Percentiles rank a stretch among this genome's conserved stretches.
These are phyloP conservation scores for Cercis canadensis DNA, from an alignment of 306 rosid genomes.

Conservation along the genomic window DNA sequence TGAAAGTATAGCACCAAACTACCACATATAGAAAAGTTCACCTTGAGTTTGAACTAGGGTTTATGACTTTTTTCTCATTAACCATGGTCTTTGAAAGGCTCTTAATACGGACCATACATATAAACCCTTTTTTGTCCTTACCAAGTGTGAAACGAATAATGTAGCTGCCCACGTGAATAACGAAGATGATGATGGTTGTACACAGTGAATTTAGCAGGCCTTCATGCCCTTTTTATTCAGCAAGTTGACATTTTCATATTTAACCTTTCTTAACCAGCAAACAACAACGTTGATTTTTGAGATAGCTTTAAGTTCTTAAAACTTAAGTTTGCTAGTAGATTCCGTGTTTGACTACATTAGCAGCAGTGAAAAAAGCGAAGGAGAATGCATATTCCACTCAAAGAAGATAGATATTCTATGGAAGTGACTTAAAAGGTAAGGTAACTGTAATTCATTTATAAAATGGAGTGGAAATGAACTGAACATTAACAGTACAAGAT, in stretches of 20 bases:
- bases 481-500: constrained; percentile 39
- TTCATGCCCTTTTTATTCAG: neutral
- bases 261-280: no score
- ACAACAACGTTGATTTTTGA: neutral
- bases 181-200: neutral
- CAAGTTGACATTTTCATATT: no score
- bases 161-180: constrained; percentile 31
- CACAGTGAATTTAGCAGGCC: neutral
- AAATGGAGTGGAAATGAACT: constrained; percentile 37
- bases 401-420: no score
- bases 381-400: constrained; percentile 1
- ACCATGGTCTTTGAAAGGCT: constrained; percentile 5
- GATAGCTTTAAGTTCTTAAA: neutral
- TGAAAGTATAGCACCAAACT: neutral
- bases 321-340: constrained; percentile 11
- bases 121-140: neutral
- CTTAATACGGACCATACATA: neutral
- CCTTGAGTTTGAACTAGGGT: neutral
- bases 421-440: constrained; percentile 29
- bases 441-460: constrained; percentile 43
- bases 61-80: neutral
- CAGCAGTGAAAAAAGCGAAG: neutral
- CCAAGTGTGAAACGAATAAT: neutral
- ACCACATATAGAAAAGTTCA: constrained; percentile 14
- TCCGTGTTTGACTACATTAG: constrained; percentile 1